These are phyloP conservation scores for Boletellus emodensis DNA, from an alignment of 768 basidiomycete genomes.

Conservation along the genomic window DNA sequence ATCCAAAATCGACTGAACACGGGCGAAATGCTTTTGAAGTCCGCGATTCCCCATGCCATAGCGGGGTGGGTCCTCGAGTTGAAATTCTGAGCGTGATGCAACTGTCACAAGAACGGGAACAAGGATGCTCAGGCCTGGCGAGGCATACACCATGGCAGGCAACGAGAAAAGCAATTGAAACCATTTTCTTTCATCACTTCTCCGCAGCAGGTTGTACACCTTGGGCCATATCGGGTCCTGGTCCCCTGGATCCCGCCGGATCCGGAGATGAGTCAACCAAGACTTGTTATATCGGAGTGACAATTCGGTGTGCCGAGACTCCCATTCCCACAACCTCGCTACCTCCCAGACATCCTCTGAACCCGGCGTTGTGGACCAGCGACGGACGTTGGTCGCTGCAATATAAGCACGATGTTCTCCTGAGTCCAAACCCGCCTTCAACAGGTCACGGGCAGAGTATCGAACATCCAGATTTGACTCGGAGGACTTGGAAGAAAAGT, in stretches of 20 bases:
- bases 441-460: constrained; percentile 12
- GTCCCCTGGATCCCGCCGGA: too few relatives aligned
- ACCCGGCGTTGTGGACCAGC: background rate
- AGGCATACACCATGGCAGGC: constrained; percentile 27
- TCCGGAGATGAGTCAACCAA: constrained; percentile 20
- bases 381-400: constrained; percentile 8
- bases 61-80: constrained; percentile 6
- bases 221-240: constrained; percentile 21
- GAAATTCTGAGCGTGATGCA: constrained; percentile 11
- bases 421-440: background rate
- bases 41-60: constrained; percentile 3
- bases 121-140: constrained; percentile 1
- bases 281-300: constrained; percentile 25
- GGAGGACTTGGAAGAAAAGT: constrained; percentile 4
- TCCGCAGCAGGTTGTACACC: constrained; percentile 27
- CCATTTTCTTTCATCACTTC: constrained; percentile 4
- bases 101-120: constrained; percentile 30
- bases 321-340: constrained; percentile 7
- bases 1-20: background rate
- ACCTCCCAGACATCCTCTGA: constrained; percentile 1
- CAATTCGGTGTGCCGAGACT: background rate
- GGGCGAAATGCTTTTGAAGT: background rate
- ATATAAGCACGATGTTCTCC: constrained; percentile 18
- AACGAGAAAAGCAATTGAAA: constrained; percentile 30
- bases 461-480: background rate